Evolutionary conservation across 495 filamentous ascomycete genomes (phyloP).

Genomic region (Trichoderma orchidacearum): DNA sequence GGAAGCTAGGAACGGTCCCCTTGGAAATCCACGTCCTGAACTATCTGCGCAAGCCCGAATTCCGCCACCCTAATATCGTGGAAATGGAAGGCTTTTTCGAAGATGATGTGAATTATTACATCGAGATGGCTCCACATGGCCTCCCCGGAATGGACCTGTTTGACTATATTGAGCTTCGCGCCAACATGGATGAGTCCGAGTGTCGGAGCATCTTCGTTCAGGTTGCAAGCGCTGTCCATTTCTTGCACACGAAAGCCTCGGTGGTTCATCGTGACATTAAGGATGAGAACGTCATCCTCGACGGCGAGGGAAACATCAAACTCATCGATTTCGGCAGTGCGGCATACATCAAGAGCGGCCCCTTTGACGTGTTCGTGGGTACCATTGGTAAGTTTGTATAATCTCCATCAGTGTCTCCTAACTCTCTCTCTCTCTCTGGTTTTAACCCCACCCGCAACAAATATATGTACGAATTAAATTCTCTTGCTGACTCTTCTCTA

Average conservation of each 20-base stretch:
- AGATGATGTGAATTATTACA: conserved; percentile 96
- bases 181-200: conserved; percentile 92
- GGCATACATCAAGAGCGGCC: conserved; percentile 94
- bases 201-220: conserved; percentile 92
- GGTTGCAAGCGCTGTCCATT: conserved; percentile 76
- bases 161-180: conserved; percentile 93
- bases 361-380: conserved; percentile 97
- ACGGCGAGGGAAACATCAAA: conserved; percentile 92
- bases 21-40: conserved; percentile 96
- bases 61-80: conserved; percentile 89
- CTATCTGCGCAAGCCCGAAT: conserved; percentile 75
- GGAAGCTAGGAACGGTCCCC: conserved; percentile 88
- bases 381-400: conserved; percentile 67
- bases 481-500: background rate
- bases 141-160: conserved; percentile 98
- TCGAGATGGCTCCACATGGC: conserved; percentile 95
- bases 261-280: conserved; percentile 98
- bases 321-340: conserved; percentile 97
- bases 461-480: background rate
- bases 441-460: too few species aligned
- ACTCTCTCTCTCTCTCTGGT: too few species aligned
- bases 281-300: conserved; percentile 92
- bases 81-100: conserved; percentile 99
- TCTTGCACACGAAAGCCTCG: conserved; percentile 78
- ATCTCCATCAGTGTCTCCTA: background rate